phyloP scores from a whole-genome alignment of 345 rosid genomes.

The Camelina hispida region DNA sequence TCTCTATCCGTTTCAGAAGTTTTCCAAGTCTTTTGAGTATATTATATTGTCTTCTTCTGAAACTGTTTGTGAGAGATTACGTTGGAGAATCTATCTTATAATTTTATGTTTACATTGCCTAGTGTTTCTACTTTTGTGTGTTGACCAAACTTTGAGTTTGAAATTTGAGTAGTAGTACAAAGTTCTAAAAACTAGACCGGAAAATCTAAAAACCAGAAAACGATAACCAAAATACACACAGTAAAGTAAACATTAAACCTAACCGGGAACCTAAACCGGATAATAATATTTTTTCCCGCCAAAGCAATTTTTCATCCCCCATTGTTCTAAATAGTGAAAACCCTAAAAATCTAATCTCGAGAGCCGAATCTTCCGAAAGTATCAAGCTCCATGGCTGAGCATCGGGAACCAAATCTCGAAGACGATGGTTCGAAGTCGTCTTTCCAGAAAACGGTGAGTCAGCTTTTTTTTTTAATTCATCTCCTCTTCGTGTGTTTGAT shows the following conservation, averaged over 20 bases:
- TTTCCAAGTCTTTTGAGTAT: constrained; percentile 15
- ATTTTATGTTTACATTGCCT: neutral
- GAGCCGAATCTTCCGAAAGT: neutral
- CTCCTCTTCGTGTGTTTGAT: neutral
- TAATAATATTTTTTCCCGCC: constrained; percentile 14
- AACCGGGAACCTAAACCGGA: constrained; percentile 28
- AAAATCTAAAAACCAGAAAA: neutral
- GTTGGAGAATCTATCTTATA: neutral
- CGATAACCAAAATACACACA: neutral
- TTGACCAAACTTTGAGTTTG: neutral
- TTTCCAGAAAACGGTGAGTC: constrained; percentile 39
- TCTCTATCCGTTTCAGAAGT: constrained; percentile 2
- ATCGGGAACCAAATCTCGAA: neutral
- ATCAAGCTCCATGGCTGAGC: constrained; percentile 26
- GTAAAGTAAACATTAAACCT: neutral
- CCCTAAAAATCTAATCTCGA: constrained; percentile 23
- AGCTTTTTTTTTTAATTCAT: neutral
- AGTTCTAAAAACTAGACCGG: neutral
- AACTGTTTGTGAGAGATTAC: neutral
- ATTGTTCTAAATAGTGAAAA: constrained; percentile 1
- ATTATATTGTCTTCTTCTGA: constrained; percentile 17
- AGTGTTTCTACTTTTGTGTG: neutral
- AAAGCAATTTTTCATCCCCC: neutral
- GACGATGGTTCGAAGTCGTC: constrained; percentile 5
- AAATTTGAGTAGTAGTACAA: too few species aligned